Base-by-base conservation (phyloP, 768 basidiomycete genomes). In the Lyophyllum atratum region DNA sequence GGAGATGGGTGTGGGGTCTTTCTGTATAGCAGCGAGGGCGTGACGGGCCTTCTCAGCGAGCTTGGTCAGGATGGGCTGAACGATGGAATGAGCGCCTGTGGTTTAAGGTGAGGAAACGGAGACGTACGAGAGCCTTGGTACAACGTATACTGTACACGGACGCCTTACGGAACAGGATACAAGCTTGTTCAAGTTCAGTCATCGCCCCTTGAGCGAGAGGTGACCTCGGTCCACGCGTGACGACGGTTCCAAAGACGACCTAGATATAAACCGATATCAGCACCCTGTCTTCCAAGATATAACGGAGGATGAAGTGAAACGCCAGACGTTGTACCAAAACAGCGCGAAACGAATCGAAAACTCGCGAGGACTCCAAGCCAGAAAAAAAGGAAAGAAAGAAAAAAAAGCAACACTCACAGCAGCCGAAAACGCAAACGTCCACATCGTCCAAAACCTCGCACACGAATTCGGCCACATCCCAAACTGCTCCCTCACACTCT, bases 211-310 rank as follows among this genome's bases (percentile, higher is more conserved):
- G 70, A 0, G 90, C 91, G 11, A 92, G 68, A 0, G 86, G 82
- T 1, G 86, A 89, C 6, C 80, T 74, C 5, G 91, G 91, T 3
- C 86, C 85, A 26, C 87, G 82, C 2, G 87, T 89, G 2, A 89
- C 91, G 19, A 93, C 86, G 4, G 88, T 86, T 3, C 89, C 92
- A 63, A 92, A 88, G 15, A 92, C 86, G 10, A 90, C 80, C 89
- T 91, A 55, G 5, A 40, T 11, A 28, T 8, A 31, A 34, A 21
- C 25, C 21, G 24, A 24, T 14, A 25, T 42, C 28, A 52, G 34
- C n/a, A n/a, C 22, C 17, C 15, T 47, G 2, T 33, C 31, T n/a
- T n/a, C n/a, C n/a, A n/a, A n/a, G n/a, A n/a, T n/a, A n/a, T 33
- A 12, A 33, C 31, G 12, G 31, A 12, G 31, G 12, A 6, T 33